phyloP scores from a whole-genome alignment of 306 rosid species.

The Mucuna pruriens region DNA sequence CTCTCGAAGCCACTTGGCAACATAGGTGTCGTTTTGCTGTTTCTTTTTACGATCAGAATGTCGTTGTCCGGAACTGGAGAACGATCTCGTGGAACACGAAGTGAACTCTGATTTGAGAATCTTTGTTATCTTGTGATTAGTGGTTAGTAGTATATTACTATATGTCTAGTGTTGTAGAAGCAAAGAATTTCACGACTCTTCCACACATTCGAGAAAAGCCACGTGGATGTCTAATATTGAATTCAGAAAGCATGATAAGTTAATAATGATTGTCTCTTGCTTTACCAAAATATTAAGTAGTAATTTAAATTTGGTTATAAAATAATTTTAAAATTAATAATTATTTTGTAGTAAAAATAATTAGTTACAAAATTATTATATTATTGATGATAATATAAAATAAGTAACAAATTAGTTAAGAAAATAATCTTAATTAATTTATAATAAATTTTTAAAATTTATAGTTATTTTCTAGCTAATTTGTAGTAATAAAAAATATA shows the following conservation, averaged over 20 bases:
- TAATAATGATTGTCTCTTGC: neutral
- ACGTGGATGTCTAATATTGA: neutral
- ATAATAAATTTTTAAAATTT: too few relatives aligned
- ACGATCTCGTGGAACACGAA: conserved; percentile 6
- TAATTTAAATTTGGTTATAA: too few relatives aligned
- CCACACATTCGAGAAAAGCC: neutral
- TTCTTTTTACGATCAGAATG: neutral
- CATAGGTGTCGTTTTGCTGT: neutral
- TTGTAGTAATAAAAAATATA: too few relatives aligned
- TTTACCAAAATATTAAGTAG: too few relatives aligned
- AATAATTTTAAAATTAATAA: too few relatives aligned
- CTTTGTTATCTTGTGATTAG: neutral
- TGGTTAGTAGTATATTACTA: too few relatives aligned
- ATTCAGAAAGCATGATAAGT: neutral
- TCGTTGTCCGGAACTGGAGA: neutral
- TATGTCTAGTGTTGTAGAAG: neutral
- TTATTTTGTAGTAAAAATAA: too few relatives aligned
- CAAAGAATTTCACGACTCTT: conserved; percentile 5
- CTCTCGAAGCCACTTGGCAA: neutral
- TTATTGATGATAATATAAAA: too few relatives aligned
- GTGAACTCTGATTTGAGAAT: neutral
- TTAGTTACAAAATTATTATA: too few relatives aligned
- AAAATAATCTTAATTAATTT: too few relatives aligned
- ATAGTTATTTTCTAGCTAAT: too few relatives aligned
- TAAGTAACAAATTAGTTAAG: too few relatives aligned